phyloP scores from a whole-genome alignment of 2,329 filamentous ascomycete genomes.

The Penicillium sclerotiorum region DNA sequence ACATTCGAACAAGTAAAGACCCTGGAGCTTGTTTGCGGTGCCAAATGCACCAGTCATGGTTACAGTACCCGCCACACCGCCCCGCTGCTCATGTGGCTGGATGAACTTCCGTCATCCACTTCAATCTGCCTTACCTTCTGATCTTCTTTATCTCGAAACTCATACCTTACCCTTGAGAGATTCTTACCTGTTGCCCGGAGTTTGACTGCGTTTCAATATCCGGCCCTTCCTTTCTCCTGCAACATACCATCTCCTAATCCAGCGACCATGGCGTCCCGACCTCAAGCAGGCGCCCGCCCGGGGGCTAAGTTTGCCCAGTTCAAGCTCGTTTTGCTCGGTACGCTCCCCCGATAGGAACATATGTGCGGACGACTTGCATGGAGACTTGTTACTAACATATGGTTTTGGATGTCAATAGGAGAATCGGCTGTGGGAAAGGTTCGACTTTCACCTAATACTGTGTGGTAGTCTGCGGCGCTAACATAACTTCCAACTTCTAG shows the following conservation, averaged over 20 bases:
- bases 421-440: constrained; percentile 99
- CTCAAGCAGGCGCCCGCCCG: constrained; percentile 68
- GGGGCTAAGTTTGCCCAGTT: constrained; percentile 94
- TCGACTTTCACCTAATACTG: constrained; percentile 19
- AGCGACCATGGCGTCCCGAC: constrained; percentile 78
- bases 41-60: constrained; percentile 4
- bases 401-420: constrained; percentile 62
- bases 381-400: constrained; percentile 1
- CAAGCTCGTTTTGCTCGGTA: constrained; percentile 96
- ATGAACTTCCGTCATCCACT: constrained; percentile 38
- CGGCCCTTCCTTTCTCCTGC: neutral
- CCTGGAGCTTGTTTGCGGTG: neutral
- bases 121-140: constrained; percentile 26
- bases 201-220: too few relatives aligned
- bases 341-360: constrained; percentile 35
- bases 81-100: constrained; percentile 35
- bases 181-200: too few relatives aligned
- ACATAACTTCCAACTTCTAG: constrained; percentile 54
- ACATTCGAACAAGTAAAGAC: too few relatives aligned
- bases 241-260: constrained; percentile 14
- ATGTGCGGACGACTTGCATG: neutral
- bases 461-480: constrained; percentile 26
- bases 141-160: constrained; percentile 15
- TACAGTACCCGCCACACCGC: constrained; percentile 27
- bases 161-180: too few relatives aligned